phyloP scores from a whole-genome alignment of 202 grass and related monocot genomes.

The Saccharum hybrid region DNA sequence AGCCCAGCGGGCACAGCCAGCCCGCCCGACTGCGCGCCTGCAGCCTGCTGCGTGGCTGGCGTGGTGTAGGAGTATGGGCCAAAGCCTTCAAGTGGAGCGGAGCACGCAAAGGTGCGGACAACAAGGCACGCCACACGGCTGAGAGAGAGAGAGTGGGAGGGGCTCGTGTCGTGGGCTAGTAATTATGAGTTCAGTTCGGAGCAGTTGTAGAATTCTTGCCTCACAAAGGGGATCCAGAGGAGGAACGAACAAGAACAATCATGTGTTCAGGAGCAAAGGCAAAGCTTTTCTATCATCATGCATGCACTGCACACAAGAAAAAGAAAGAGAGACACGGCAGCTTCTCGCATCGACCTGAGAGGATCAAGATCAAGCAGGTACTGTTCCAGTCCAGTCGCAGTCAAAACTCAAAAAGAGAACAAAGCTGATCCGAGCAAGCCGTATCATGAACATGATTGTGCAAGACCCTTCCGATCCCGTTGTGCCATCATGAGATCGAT shows the following conservation, averaged over 20 bases:
- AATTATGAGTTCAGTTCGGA: too few relatives aligned
- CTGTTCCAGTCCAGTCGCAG: slow-evolving; percentile 3
- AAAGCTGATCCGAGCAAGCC: neutral
- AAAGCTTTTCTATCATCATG: neutral
- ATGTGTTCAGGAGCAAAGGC: neutral
- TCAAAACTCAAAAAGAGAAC: slow-evolving; percentile 13
- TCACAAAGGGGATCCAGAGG: neutral
- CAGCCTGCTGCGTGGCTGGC: neutral
- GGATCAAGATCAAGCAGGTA: neutral
- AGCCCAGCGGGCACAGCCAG: too few relatives aligned
- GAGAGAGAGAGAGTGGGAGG: neutral
- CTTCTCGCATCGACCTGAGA: neutral
- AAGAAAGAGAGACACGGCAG: neutral
- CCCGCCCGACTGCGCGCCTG: neutral
- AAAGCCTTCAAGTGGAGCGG: neutral
- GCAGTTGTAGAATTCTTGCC: neutral
- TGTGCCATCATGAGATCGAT: slow-evolving; percentile 16
- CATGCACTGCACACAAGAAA: neutral
- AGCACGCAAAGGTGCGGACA: neutral
- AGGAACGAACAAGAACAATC: neutral
- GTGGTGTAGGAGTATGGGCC: slow-evolving; percentile 1
- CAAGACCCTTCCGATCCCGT: neutral
- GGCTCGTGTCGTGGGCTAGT: too few relatives aligned
- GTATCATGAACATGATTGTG: neutral
- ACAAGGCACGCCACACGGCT: neutral